These are phyloP conservation scores for Ceratocystis colombiana DNA, from an alignment of 2,329 filamentous ascomycete genomes.

Conservation along the genomic window DNA sequence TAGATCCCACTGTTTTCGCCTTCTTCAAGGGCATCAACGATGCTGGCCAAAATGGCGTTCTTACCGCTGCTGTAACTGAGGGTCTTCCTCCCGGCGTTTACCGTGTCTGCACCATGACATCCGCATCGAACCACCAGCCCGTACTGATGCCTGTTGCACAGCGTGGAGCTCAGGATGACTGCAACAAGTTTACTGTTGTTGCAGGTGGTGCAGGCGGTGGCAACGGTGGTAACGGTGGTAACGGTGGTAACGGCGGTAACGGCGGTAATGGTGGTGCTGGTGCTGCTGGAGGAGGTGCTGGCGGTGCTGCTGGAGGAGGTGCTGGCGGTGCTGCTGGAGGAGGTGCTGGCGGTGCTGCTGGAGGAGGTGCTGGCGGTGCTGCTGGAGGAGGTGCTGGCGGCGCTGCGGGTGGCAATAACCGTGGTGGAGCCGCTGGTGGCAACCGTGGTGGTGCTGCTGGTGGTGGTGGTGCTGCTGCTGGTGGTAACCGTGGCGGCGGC, in stretches of 20 bases:
- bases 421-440: not conserved
- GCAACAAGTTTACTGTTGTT: slow-evolving; percentile 48
- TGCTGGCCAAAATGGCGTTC: slow-evolving; percentile 43
- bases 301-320: slow-evolving; percentile 18
- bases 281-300: slow-evolving; percentile 26
- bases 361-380: slow-evolving; percentile 28
- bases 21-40: slow-evolving; percentile 62
- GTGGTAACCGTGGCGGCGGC: no score
- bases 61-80: slow-evolving; percentile 44
- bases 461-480: no score
- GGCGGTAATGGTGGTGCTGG: slow-evolving; percentile 26
- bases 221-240: slow-evolving; percentile 25
- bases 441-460: no score
- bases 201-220: slow-evolving; percentile 28
- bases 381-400: slow-evolving; percentile 20
- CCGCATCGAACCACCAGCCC: slow-evolving; percentile 56
- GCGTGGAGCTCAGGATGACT: slow-evolving; percentile 57
- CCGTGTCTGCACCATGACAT: slow-evolving; percentile 54
- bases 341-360: slow-evolving; percentile 24
- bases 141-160: slow-evolving; percentile 57
- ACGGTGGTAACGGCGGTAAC: slow-evolving; percentile 29
- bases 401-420: slow-evolving; percentile 13
- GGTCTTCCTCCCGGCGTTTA: slow-evolving; percentile 55
- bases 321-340: slow-evolving; percentile 22
- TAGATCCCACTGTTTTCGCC: slow-evolving; percentile 45